A percentile compares a stretch with the other conserved stretches of the same genome.
phyloP scores from a whole-genome alignment of 139 green algal genomes.

The Raphidocelis subcapitata region DNA sequence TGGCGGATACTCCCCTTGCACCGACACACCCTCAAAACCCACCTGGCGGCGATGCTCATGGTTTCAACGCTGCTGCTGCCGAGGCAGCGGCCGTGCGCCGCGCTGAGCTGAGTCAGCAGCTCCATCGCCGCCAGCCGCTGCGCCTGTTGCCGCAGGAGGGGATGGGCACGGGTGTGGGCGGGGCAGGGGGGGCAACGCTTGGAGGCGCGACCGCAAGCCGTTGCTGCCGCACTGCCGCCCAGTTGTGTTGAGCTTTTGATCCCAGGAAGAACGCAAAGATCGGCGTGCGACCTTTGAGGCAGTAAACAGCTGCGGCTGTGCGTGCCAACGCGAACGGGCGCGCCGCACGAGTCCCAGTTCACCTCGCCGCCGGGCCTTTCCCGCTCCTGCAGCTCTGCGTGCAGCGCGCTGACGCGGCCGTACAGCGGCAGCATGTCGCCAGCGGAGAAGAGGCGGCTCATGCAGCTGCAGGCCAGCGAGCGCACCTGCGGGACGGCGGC shows the following conservation, averaged over 20 bases:
- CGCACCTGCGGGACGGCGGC: slow-evolving; percentile 55
- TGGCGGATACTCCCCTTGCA: slow-evolving; percentile 8
- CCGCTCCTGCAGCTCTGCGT: slow-evolving; percentile 60
- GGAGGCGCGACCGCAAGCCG: no score
- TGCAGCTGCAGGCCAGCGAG: slow-evolving; percentile 55
- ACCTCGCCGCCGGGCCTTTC: slow-evolving; percentile 37
- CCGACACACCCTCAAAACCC: background rate
- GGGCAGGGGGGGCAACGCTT: no score
- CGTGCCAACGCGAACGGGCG: no score
- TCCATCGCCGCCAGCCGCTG: slow-evolving; percentile 60
- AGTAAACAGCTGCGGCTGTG: no score
- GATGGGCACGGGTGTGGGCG: no score
- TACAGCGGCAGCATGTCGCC: slow-evolving; percentile 78
- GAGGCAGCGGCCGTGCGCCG: slow-evolving; percentile 51
- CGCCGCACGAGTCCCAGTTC: background rate
- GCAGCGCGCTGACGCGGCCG: slow-evolving; percentile 59
- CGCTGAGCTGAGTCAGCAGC: slow-evolving; percentile 53
- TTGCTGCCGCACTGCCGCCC: no score
- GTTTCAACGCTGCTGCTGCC: slow-evolving; percentile 47
- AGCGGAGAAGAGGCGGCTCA: slow-evolving; percentile 61
- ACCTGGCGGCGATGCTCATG: slow-evolving; percentile 54
- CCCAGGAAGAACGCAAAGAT: no score
- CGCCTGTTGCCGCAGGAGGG: slow-evolving; percentile 33
- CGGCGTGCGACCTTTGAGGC: no score
- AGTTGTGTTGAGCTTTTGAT: no score